Conservation (phyloP, 164 flowering plant genomes). For the Liriodendron chinense region DNA sequence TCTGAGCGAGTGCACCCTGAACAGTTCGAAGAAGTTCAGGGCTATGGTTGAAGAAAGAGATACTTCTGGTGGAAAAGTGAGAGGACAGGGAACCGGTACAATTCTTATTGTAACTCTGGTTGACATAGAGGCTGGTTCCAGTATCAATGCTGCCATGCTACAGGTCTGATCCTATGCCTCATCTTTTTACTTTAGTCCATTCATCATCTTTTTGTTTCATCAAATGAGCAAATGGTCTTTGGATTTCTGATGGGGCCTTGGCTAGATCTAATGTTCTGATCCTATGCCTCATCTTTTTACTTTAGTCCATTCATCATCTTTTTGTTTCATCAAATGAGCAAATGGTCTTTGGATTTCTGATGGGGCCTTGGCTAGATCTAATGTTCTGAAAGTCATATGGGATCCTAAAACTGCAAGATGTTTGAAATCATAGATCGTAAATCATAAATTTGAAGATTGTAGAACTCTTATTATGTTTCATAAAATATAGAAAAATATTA, state of each 20-base stretch:
- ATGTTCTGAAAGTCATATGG: too few species aligned
- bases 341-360: too few species aligned
- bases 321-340: too few species aligned
- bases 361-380: too few species aligned
- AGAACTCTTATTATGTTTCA: too few species aligned
- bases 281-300: neutral
- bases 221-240: too few species aligned
- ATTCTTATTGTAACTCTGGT: slow-evolving; percentile 62
- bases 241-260: too few species aligned
- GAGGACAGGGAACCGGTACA: slow-evolving; percentile 96
- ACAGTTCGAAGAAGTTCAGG: slow-evolving; percentile 54
- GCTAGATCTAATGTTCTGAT: neutral
- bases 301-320: neutral
- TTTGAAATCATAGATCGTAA: too few species aligned
- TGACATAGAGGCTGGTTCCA: slow-evolving; percentile 61
- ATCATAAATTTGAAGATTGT: too few species aligned
- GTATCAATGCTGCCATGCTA: slow-evolving; percentile 77
- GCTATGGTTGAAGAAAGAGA: slow-evolving; percentile 84
- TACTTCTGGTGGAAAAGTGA: slow-evolving; percentile 81
- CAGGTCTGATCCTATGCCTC: slow-evolving; percentile 43
- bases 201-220: neutral
- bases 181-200: neutral
- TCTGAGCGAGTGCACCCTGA: slow-evolving; percentile 53
- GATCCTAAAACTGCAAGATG: too few species aligned
- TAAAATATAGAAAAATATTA: too few species aligned